Evolutionary conservation across 352 stramenopile species (phyloP).

Genomic region (Phytophthora brassicae): DNA sequence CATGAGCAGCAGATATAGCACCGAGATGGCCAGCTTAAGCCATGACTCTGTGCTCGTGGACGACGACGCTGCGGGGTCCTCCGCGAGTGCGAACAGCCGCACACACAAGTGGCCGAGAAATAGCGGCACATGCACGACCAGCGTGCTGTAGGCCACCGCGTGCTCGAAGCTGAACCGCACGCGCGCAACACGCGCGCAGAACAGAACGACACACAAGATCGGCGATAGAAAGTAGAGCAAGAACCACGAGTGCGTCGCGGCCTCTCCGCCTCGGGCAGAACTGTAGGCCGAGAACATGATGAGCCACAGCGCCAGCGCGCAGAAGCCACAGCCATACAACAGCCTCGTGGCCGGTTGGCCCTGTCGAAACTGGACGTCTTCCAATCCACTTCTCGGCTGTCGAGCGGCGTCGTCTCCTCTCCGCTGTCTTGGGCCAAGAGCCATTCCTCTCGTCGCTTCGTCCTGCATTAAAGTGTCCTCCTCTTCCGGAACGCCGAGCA

Average conservation of each 20-base stretch:
- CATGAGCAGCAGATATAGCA: conserved; percentile 80
- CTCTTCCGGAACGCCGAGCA: conserved; percentile 19
- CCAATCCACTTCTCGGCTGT: conserved; percentile 2
- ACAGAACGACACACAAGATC: conserved; percentile 57
- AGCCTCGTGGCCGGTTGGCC: conserved; percentile 33
- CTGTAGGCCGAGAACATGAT: conserved; percentile 77
- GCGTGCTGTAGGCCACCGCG: conserved; percentile 66
- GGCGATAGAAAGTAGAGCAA: conserved; percentile 64
- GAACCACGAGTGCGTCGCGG: conserved; percentile 51
- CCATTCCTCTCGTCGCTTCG: background rate
- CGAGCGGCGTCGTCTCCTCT: background rate
- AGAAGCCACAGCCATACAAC: conserved; percentile 45
- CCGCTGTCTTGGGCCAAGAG: conserved; percentile 13
- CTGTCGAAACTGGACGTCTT: conserved; percentile 14
- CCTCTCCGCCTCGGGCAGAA: conserved; percentile 31
- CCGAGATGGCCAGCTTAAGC: conserved; percentile 76
- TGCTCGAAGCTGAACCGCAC: conserved; percentile 63
- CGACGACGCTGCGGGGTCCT: conserved; percentile 35
- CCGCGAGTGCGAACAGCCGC: conserved; percentile 66
- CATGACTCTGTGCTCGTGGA: conserved; percentile 43
- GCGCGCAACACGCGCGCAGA: conserved; percentile 42
- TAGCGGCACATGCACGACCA: conserved; percentile 79
- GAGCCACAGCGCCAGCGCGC: conserved; percentile 51
- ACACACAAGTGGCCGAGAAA: conserved; percentile 85
- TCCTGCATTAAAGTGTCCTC: background rate